phyloP scores from a whole-genome alignment of 2,329 filamentous ascomycete species.

The Rosellinia necatrix region DNA sequence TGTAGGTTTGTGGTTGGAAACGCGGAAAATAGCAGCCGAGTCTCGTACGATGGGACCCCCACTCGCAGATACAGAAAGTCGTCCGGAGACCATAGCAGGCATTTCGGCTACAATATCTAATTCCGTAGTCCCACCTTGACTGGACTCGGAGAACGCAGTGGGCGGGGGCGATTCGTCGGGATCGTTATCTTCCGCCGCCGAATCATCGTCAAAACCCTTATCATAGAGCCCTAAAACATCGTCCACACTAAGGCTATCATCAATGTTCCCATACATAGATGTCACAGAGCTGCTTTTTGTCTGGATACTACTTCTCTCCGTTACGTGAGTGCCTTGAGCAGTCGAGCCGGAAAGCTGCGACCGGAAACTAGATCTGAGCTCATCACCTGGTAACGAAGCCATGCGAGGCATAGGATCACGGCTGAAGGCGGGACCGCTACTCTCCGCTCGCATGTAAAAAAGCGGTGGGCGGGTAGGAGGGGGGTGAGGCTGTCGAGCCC shows the following conservation, averaged over 20 bases:
- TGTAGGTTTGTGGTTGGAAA: slow-evolving; percentile 42
- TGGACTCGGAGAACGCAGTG: slow-evolving; percentile 47
- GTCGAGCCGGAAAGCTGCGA: slow-evolving; percentile 61
- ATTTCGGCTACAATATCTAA: slow-evolving; percentile 47
- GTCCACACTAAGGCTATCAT: slow-evolving; percentile 62
- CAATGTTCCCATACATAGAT: slow-evolving; percentile 56
- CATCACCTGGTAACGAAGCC: slow-evolving; percentile 55
- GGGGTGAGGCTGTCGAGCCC: slow-evolving; percentile 34
- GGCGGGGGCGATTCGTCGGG: slow-evolving; percentile 44
- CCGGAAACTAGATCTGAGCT: slow-evolving; percentile 60
- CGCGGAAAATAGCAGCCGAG: slow-evolving; percentile 47
- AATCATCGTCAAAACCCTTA: slow-evolving; percentile 61
- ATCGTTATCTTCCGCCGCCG: slow-evolving; percentile 49
- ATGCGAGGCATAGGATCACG: slow-evolving; percentile 47
- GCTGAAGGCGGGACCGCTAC: slow-evolving; percentile 43
- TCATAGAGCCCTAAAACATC: slow-evolving; percentile 75
- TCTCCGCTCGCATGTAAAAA: slow-evolving; percentile 44
- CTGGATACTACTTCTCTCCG: slow-evolving; percentile 79
- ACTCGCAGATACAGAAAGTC: slow-evolving; percentile 1
- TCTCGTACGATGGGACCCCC: slow-evolving; percentile 39
- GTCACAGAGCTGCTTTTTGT: slow-evolving; percentile 79
- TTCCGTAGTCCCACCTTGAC: slow-evolving; percentile 44
- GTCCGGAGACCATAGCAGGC: neutral
- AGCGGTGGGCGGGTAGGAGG: slow-evolving; percentile 38
- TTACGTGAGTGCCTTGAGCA: slow-evolving; percentile 66